phyloP scores from a whole-genome alignment of 2,329 filamentous ascomycete genomes.

The Bipolaris sorokiniana region DNA sequence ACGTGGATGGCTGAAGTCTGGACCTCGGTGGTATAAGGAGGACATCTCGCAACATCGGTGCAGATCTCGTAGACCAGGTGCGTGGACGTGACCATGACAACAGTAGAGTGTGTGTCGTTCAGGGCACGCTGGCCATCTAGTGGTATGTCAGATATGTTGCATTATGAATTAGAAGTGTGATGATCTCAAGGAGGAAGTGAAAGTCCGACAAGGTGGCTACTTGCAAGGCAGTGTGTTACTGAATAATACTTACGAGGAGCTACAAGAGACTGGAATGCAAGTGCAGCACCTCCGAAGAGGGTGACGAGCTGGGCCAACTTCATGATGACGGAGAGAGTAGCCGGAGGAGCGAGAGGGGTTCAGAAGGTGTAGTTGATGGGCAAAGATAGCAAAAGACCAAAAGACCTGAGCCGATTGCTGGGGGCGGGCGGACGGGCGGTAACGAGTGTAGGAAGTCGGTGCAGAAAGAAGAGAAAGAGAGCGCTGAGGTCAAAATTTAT shows the following conservation, averaged over 20 bases:
- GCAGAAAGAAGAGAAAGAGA: constrained; percentile 17
- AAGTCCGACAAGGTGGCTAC: background rate
- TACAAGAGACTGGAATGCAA: constrained; percentile 28
- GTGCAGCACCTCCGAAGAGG: constrained; percentile 33
- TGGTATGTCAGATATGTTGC: constrained; percentile 11
- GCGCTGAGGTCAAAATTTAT: constrained; percentile 15
- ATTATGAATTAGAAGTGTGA: background rate
- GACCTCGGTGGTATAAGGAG: constrained; percentile 42
- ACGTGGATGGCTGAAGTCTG: constrained; percentile 48
- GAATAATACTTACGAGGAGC: constrained; percentile 26
- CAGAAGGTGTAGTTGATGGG: constrained; percentile 24
- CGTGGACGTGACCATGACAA: constrained; percentile 49
- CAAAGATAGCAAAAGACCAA: constrained; percentile 26
- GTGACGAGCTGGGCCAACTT: constrained; percentile 33
- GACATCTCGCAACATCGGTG: constrained; percentile 45
- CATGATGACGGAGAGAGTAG: constrained; percentile 31
- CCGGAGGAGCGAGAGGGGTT: constrained; percentile 15
- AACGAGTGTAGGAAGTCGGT: constrained; percentile 37
- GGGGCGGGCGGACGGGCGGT: constrained; percentile 20
- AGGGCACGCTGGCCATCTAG: constrained; percentile 22
- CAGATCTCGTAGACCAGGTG: constrained; percentile 51
- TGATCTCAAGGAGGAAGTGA: background rate
- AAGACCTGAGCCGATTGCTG: constrained; percentile 6
- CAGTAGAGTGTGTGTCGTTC: constrained; percentile 43
- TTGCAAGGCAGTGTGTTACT: background rate